Conservation (phyloP, 2,329 filamentous ascomycete species). For the Huntiella abstrusa region DNA sequence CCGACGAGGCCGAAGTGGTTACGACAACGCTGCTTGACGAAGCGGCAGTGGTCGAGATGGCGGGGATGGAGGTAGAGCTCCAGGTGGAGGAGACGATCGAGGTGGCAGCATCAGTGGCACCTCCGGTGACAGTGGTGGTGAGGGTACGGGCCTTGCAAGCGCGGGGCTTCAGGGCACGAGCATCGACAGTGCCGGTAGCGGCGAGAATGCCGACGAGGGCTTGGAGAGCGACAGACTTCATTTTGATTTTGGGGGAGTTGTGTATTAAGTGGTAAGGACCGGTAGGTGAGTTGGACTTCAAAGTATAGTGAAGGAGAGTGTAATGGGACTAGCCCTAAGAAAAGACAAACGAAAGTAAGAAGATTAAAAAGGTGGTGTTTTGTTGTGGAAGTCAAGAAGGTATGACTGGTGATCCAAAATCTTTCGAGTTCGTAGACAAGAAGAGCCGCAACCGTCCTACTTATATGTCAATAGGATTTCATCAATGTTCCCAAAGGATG, state of each 20-base stretch:
- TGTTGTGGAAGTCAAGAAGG: no score
- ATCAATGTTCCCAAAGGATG: no score
- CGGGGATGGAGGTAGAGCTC: background rate
- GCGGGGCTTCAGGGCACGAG: constrained; percentile 1
- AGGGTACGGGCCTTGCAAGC: constrained; percentile 5
- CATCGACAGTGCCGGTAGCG: constrained; percentile 2
- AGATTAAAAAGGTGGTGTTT: no score
- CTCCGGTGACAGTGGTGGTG: background rate
- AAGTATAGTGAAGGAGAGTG: no score
- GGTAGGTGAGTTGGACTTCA: no score
- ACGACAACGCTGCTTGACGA: background rate
- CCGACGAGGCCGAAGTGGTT: background rate
- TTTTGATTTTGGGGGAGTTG: background rate
- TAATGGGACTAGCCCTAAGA: background rate
- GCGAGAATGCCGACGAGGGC: constrained; percentile 6
- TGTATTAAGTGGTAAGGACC: background rate
- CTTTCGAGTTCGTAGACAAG: no score
- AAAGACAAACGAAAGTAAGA: background rate
- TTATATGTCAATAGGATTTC: no score
- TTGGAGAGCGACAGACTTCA: constrained; percentile 8
- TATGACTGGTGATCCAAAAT: no score
- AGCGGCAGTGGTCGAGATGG: background rate
- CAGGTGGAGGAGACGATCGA: background rate
- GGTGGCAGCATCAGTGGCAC: background rate
- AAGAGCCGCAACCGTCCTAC: no score